Base-by-base conservation (phyloP, 805 yeast species). In the Metschnikowia henanensis region DNA sequence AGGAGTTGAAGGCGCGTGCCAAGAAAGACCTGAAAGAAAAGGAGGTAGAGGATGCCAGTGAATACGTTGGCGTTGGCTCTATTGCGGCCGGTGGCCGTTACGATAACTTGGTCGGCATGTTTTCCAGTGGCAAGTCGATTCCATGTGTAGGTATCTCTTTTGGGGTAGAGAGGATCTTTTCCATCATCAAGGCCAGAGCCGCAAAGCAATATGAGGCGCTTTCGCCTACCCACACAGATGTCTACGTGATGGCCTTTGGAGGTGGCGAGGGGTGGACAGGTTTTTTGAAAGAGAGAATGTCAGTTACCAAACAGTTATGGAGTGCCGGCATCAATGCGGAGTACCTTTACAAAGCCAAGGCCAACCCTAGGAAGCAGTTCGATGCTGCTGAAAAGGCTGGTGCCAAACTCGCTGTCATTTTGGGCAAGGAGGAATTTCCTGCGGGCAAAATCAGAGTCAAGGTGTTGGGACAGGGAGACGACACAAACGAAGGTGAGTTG, bases 71-170 rank as follows among this genome's bases (percentile, higher is more conserved):
- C 56, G 96, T 92, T 33, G 99, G 99, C 28, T 94, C 99, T 5
- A 90, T 94, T 59, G 96, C 97, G 39, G 99, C 96, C 38, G 99
- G 99, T 70, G 99, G 99, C 52, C 87, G 99, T 67, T 94, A 94
- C 67, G 99, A 94, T 66, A 85, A 86, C 58, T 79, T 94, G 48
- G 98, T 94, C 30, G 97, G 97, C 55, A 94, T 94, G 99, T 94
- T 94, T 64, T 83, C 95, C 33, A 83, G 83, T 54, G 90, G 94
- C 55, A 88, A 87, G 68, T 84, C 91, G 18, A 90, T 94, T 60
- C 99, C 99, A 21, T 94, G 99, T 73, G 95, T 94, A 43, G 99
- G 99, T 65, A 74, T 92, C 42, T 94, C 99, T 2, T 94, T 94
- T 59, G 99, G 99, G 60, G 92, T 94, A 43, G 99, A 94, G 71